A percentile compares a stretch with the other conserved stretches of the same genome.
These are phyloP conservation scores for Camellia oleifera DNA, from an alignment of 179 eudicot genomes.

Conservation along the genomic window DNA sequence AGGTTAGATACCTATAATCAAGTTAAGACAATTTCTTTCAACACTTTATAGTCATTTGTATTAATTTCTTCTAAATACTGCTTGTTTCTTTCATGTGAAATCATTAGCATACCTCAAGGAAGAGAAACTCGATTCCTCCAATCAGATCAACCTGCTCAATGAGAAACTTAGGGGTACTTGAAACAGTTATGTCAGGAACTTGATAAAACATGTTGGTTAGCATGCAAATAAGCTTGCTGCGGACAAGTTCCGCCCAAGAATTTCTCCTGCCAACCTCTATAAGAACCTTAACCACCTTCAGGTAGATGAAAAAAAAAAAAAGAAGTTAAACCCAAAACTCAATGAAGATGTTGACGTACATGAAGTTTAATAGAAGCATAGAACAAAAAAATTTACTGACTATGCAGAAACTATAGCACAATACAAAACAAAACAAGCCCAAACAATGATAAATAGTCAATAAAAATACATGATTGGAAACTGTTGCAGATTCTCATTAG, in stretches of 20 bases:
- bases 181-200: slow-evolving; percentile 46
- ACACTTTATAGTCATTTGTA: not conserved
- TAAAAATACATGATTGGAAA: not conserved
- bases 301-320: not conserved
- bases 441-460: not conserved
- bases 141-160: slow-evolving; percentile 83
- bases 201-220: slow-evolving; percentile 91
- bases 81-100: not conserved
- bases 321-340: not conserved
- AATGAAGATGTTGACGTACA: not conserved
- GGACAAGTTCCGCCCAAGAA: slow-evolving; percentile 96
- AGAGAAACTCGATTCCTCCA: slow-evolving; percentile 92
- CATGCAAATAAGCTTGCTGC: slow-evolving; percentile 88
- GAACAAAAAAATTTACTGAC: not conserved
- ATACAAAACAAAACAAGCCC: not conserved
- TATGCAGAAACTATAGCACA: not conserved
- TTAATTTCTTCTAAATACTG: not conserved
- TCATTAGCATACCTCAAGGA: slow-evolving; percentile 64
- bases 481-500: not conserved
- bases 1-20: not conserved
- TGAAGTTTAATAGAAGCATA: not conserved
- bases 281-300: slow-evolving; percentile 81
- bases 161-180: slow-evolving; percentile 51
- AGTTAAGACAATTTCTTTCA: not conserved
- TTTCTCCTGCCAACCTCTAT: slow-evolving; percentile 71